phyloP scores from a whole-genome alignment of 1,139 yeast genomes.

The Diutina catenulata region DNA sequence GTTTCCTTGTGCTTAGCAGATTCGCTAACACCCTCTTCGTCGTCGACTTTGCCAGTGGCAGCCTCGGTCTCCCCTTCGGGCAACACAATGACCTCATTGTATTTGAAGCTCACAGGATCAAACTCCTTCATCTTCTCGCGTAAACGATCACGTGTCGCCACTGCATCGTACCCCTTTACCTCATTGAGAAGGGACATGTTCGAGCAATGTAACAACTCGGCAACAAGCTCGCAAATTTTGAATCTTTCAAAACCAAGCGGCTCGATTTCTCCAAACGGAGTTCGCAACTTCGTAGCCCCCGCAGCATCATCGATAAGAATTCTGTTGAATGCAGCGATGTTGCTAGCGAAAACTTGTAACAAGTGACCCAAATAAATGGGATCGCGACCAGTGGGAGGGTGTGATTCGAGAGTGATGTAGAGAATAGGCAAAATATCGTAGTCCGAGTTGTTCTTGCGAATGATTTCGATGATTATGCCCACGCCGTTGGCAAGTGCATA shows the following conservation, averaged over 20 bases:
- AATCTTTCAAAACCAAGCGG: slow-evolving; percentile 95
- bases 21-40: slow-evolving; percentile 9
- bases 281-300: slow-evolving; percentile 20
- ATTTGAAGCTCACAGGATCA: slow-evolving; percentile 37
- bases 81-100: slow-evolving; percentile 32
- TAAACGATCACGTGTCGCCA: slow-evolving; percentile 47
- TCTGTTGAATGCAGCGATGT: slow-evolving; percentile 54
- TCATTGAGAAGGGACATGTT: slow-evolving; percentile 92
- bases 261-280: slow-evolving; percentile 37
- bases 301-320: slow-evolving; percentile 15
- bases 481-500: slow-evolving; percentile 92
- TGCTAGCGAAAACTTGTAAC: slow-evolving; percentile 66
- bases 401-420: slow-evolving; percentile 77
- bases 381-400: slow-evolving; percentile 92
- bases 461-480: slow-evolving; percentile 89
- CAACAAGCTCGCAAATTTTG: slow-evolving; percentile 87
- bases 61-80: slow-evolving; percentile 16
- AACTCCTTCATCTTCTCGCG: slow-evolving; percentile 37
- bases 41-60: slow-evolving; percentile 8
- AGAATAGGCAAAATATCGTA: slow-evolving; percentile 86
- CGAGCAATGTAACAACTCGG: slow-evolving; percentile 90
- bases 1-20: slow-evolving; percentile 28
- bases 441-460: slow-evolving; percentile 91
- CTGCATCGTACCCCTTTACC: slow-evolving; percentile 69
- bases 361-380: slow-evolving; percentile 88